Evolutionary conservation across 306 rosid species (phyloP), one percentile per base, ranked within the genome.

Genomic region (Comarum palustre): DNA sequence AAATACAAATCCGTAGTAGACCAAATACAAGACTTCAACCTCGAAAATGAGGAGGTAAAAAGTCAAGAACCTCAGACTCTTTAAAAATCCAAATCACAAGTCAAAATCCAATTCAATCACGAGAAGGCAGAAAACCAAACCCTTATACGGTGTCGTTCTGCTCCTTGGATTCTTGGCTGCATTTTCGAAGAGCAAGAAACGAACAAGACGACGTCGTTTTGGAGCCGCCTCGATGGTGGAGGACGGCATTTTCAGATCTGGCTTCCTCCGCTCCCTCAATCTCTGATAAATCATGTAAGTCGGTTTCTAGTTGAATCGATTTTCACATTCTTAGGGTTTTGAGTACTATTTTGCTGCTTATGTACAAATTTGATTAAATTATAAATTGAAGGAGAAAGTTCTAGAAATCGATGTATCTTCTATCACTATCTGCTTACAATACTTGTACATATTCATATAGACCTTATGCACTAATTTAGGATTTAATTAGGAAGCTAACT

Each of bases 191-290:
- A 50, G 34, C 43, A 11, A 65, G 46, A 3, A 36, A 17, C 19
- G 36, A 57, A 71, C 39, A 57, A 71, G 52, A 55, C 83, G 82
- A 76, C 82, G 81, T 14, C 74, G 72, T 82, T 75, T 72, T 93
- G 80, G 34, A 84, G 69, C 92, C 97, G n/a, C 97, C 86, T 89
- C 96, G 1, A 89, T 84, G 96, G 97, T 93, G 1, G 98, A 93
- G 55, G 97, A 93, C 57, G 83, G 81, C 88, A 87, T 93, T 93
- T 93, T 82, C 69, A 90, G 98, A 81, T 93, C 98, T 71, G 81
- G 96, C 0, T 83, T 90, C 72, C 93, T 93, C 55, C 64, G 72
- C 57, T 74, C 87, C 79, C 92, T 93, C 22, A 85, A 87, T 77
- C 97, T 93, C 63, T 90, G 93, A 41, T 86, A 92, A 20, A 63